Evolutionary conservation across 495 filamentous ascomycete species (phyloP), one percentile per base, ranked within the genome.

Genomic region (Hyaloscypha hepaticicola): DNA sequence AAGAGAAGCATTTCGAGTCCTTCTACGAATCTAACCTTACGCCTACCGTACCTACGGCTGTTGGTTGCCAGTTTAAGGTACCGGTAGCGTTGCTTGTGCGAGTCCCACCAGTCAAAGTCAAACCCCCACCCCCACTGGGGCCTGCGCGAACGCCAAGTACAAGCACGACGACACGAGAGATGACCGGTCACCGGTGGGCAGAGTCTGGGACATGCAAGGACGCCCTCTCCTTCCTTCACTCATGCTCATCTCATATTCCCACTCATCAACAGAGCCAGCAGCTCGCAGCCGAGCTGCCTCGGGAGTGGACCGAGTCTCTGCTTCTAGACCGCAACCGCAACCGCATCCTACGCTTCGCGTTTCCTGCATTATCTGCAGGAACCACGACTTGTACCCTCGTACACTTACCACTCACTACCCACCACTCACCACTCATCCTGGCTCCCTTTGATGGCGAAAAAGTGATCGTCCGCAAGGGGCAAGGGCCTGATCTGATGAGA

Each of bases 61-160:
- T 49, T 60, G 55, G 14, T 60, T 60, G 58, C 58, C 38, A 60
- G 41, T n/a, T n/a, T n/a, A n/a, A n/a, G n/a, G n/a, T n/a, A n/a
- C n/a, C n/a, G n/a, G n/a, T n/a, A n/a, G n/a, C n/a, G n/a, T n/a
- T n/a, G n/a, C n/a, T n/a, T n/a, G n/a, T n/a, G n/a, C n/a, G n/a
- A n/a, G n/a, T n/a, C n/a, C n/a, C n/a, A n/a, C n/a, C n/a, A n/a
- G n/a, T n/a, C n/a, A n/a, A n/a, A n/a, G n/a, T n/a, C n/a, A n/a
- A n/a, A n/a, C n/a, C n/a, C n/a, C n/a, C n/a, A n/a, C n/a, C n/a
- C n/a, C n/a, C n/a, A n/a, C n/a, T n/a, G n/a, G n/a, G n/a, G n/a
- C n/a, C n/a, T n/a, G n/a, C n/a, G n/a, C n/a, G n/a, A n/a, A n/a
- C n/a, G n/a, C n/a, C n/a, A n/a, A n/a, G n/a, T n/a, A n/a, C n/a